phyloP scores from a whole-genome alignment of 2,329 filamentous ascomycete genomes.

The Clonostachys byssicola region DNA sequence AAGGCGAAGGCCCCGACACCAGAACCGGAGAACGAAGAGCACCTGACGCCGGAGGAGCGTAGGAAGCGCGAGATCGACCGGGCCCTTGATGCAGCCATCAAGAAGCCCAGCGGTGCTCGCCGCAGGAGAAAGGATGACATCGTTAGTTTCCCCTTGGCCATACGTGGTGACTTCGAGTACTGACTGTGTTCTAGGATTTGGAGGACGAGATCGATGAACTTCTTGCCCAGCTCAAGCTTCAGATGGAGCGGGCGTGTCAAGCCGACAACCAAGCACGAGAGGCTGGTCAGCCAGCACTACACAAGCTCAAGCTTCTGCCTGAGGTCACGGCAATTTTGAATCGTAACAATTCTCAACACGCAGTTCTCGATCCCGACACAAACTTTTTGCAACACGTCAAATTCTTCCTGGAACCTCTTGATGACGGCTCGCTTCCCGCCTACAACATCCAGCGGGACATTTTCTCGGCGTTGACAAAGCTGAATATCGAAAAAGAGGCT shows the following conservation, averaged over 20 bases:
- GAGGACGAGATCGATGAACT: slow-evolving; percentile 88
- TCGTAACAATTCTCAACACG: slow-evolving; percentile 79
- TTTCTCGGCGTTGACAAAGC: slow-evolving; percentile 71
- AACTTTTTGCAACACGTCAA: slow-evolving; percentile 93
- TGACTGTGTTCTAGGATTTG: slow-evolving; percentile 58
- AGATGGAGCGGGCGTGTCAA: slow-evolving; percentile 88
- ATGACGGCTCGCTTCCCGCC: slow-evolving; percentile 88
- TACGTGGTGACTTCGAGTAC: background rate
- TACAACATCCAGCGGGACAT: slow-evolving; percentile 98
- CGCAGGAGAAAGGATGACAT: slow-evolving; percentile 84
- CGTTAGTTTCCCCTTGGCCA: slow-evolving; percentile 42
- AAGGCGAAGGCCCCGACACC: slow-evolving; percentile 37
- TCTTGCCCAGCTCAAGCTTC: slow-evolving; percentile 79
- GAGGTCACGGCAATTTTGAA: slow-evolving; percentile 87
- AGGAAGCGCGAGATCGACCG: slow-evolving; percentile 79
- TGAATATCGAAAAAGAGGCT: slow-evolving; percentile 88
- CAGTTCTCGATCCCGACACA: slow-evolving; percentile 88
- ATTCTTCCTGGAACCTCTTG: slow-evolving; percentile 94
- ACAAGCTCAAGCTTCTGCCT: slow-evolving; percentile 91
- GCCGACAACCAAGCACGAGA: slow-evolving; percentile 80
- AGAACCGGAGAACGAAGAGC: slow-evolving; percentile 69
- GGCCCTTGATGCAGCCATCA: slow-evolving; percentile 83
- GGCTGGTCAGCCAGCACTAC: slow-evolving; percentile 74
- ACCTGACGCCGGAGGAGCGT: slow-evolving; percentile 79
- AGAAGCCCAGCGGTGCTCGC: slow-evolving; percentile 64